phyloP scores from a whole-genome alignment of 2,329 filamentous ascomycete species.

The Claviceps cyperi region DNA sequence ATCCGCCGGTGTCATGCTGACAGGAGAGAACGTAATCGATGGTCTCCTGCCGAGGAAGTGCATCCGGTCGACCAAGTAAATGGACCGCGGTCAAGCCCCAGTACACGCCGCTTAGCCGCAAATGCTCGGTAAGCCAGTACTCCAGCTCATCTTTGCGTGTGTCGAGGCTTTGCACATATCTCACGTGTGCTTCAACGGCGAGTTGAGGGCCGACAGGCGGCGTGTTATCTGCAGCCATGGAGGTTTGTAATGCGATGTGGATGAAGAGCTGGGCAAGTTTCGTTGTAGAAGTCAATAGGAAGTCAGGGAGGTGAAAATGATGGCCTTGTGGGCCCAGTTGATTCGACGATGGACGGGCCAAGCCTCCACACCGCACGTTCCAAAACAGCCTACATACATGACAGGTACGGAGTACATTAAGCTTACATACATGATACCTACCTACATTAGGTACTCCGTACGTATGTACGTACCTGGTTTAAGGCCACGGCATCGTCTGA shows the following conservation, averaged over 20 bases:
- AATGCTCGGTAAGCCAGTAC: constrained; percentile 95
- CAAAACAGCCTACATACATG: no score
- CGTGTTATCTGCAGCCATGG: constrained; percentile 15
- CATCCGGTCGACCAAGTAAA: constrained; percentile 67
- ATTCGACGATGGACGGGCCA: background rate
- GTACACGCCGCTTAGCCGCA: constrained; percentile 89
- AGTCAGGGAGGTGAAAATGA: background rate
- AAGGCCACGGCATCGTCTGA: no score
- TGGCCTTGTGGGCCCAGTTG: background rate
- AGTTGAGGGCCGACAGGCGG: constrained; percentile 28
- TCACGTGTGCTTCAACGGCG: constrained; percentile 53
- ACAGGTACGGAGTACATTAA: no score
- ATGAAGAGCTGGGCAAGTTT: background rate
- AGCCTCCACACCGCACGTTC: no score
- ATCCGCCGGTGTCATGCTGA: constrained; percentile 75
- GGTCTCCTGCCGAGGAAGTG: constrained; percentile 64
- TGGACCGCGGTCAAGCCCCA: constrained; percentile 88
- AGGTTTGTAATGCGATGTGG: constrained; percentile 3
- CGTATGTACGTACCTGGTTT: no score
- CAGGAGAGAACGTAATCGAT: constrained; percentile 95
- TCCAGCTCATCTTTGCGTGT: constrained; percentile 87
- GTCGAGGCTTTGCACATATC: constrained; percentile 86
- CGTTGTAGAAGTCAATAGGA: background rate
- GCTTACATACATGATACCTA: no score
- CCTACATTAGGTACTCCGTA: no score